A percentile compares a stretch with the other conserved stretches of the same genome.
These are phyloP conservation scores for Cyanodermella asteris DNA, from an alignment of 2,329 filamentous ascomycete species.

Conservation along the genomic window DNA sequence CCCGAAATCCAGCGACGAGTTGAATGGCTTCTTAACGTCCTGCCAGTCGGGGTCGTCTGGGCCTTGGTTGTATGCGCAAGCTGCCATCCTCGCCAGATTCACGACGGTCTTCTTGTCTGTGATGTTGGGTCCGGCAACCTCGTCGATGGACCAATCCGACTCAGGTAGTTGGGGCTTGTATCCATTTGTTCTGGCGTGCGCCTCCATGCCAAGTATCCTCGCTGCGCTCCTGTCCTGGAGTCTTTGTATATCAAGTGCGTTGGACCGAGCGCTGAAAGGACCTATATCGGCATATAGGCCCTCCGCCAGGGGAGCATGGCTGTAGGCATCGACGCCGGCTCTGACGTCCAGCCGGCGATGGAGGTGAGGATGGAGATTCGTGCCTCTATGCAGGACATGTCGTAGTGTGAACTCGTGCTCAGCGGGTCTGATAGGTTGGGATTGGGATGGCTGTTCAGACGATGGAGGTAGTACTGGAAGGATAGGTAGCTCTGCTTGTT, in stretches of 20 bases:
- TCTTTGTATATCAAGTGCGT: conserved; percentile 50
- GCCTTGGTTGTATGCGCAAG: conserved; percentile 66
- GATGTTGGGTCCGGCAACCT: conserved; percentile 56
- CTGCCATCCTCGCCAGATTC: conserved; percentile 67
- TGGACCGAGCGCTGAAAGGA: conserved; percentile 40
- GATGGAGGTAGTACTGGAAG: conserved; percentile 1
- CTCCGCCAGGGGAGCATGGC: conserved; percentile 32
- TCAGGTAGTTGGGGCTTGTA: conserved; percentile 44
- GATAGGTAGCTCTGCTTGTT: conserved; percentile 5
- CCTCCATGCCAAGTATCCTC: conserved; percentile 58
- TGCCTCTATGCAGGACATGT: conserved; percentile 85
- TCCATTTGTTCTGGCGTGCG: conserved; percentile 46
- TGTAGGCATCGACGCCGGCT: conserved; percentile 37
- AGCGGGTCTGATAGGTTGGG: conserved; percentile 1
- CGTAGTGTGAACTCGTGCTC: conserved; percentile 36
- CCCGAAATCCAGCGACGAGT: conserved; percentile 73
- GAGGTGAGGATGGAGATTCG: conserved; percentile 52
- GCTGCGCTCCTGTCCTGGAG: conserved; percentile 56
- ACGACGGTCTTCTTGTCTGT: conserved; percentile 70
- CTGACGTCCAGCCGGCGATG: conserved; percentile 57
- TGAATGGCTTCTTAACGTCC: conserved; percentile 57
- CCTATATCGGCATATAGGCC: conserved; percentile 18
- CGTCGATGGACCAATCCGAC: conserved; percentile 65
- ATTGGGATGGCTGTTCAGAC: conserved; percentile 1
- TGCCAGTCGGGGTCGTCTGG: conserved; percentile 60